Evolutionary conservation across 805 yeast genomes (phyloP), one percentile per base, ranked within the genome.

Genomic region (Candida broadrunensis): DNA sequence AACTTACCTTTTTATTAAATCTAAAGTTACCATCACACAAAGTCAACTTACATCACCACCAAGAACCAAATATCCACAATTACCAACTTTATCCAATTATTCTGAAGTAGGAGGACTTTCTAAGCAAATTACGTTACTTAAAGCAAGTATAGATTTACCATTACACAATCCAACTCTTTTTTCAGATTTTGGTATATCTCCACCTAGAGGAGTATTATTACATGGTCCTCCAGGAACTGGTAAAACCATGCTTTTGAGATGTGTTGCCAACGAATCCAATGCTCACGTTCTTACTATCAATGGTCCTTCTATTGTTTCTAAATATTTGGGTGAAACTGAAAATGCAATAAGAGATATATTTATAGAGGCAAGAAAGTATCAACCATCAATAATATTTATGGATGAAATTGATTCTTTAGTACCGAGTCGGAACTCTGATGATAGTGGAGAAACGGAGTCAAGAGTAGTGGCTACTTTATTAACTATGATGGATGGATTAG

Each of bases 171-270:
- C 97, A 0, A 73, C 75, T 5, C 62, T 88, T 24, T 91, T 90
- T 52, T 72, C 82, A 6, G 80, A 85, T 40, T 93, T 91, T 66
- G 89, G 91, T n/a, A 83, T 89, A 15, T 74, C 83, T 7, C 97
- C 99, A 7, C 97, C 97, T 12, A 72, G 97, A 42, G 99, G 99
- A 26, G 80, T 91, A n/a, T 65, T 91, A 13, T 63, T 91, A 11
- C 96, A 91, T 64, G 99, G 99, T 0, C 96, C 97, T 2, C 93
- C 98, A 2, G 99, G 99, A 3, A 91, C 97, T 0, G 99, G 99
- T 38, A 91, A 91, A 59, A 86, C 97, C 1, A 79, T 90, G 88
- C 72, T 93, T 6, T 69, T 93, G 27, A 75, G 86, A 40, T 84
- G 96, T 20, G 81, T 91, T 8, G 95, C 96, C 0, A 73, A 80